Base-by-base conservation (phyloP, 2,329 filamentous ascomycete species). In the Colletotrichum cordylinicola region DNA sequence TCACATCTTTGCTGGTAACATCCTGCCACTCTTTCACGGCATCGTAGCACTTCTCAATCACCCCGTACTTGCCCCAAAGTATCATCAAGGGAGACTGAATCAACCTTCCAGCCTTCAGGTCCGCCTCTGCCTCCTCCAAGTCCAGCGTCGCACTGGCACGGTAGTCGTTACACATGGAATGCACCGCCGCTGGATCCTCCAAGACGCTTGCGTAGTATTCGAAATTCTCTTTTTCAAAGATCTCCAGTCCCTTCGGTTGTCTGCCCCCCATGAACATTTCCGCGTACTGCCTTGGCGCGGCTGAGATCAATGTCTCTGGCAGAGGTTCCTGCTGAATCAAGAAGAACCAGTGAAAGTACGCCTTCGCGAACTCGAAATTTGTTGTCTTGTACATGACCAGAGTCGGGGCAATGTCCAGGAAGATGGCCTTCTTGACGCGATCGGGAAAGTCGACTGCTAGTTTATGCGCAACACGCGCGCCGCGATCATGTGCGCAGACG, bases 331-430 rank as follows among this genome's bases (percentile, higher is more conserved):
- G 80, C 79, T 92, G 90, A 10, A 91, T 89, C 24, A 92, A 84
- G 77, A 92, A 88, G 68, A 90, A 91, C 90, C 90, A 92, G 81
- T 92, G 90, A 78, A 88, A 91, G 80, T 91, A 91, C 1, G 85
- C 84, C 33, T 83, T 84, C 1, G 89, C 87, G 74, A 90, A 88
- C 0, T 82, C 81, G 6, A 84, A 78, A 67, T 86, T 78, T 4
- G 86, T 86, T 18, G 85, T 81, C 65, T 83, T 82, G 82, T 88
- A 92, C 87, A 91, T 91, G 8, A 85, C 85, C 13, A 90, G 84
- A 1, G 90, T 91, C 3, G 90, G 91, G 55, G 87, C 89, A 58
- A 91, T 90, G 72, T 91, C 89, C 3, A 90, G 82, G 2, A 90
- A 76, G 55, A 90, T 85, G 0, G 84, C 82, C 70, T 82, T 88